Conservation (phyloP, 306 rosid species). For the Rubus parviflorus region DNA sequence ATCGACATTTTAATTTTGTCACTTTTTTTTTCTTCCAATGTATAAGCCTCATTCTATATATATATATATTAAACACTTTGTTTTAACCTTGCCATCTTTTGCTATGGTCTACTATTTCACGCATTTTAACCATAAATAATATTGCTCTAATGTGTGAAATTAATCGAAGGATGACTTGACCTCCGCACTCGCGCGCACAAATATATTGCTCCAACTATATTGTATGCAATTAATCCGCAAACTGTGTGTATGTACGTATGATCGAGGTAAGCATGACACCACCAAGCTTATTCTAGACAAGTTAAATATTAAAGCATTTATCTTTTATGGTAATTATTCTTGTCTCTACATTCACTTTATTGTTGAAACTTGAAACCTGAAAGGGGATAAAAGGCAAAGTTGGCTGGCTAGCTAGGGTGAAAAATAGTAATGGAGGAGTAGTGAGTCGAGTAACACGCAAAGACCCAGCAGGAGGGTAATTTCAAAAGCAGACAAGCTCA, state of each 20-base stretch:
- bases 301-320: not conserved
- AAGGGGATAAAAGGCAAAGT: not conserved
- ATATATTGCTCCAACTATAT: not conserved
- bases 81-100: too few species aligned
- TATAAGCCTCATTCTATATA: too few species aligned
- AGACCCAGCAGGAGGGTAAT: not conserved
- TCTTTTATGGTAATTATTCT: not conserved
- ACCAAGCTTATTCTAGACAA: not conserved
- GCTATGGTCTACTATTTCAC: too few species aligned
- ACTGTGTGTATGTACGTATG: not conserved
- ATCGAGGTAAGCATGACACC: not conserved
- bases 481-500: not conserved
- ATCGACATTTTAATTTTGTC: too few species aligned
- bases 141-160: too few species aligned
- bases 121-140: too few species aligned
- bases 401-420: too few species aligned
- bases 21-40: too few species aligned
- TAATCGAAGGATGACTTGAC: too few species aligned
- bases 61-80: too few species aligned
- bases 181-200: too few species aligned
- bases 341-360: not conserved
- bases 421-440: not conserved
- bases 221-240: not conserved
- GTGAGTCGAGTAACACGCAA: not conserved
- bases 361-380: not conserved